Evolutionary conservation across 139 green algal genomes (phyloP).

Genomic region (Chlamydomonas eustigma): DNA sequence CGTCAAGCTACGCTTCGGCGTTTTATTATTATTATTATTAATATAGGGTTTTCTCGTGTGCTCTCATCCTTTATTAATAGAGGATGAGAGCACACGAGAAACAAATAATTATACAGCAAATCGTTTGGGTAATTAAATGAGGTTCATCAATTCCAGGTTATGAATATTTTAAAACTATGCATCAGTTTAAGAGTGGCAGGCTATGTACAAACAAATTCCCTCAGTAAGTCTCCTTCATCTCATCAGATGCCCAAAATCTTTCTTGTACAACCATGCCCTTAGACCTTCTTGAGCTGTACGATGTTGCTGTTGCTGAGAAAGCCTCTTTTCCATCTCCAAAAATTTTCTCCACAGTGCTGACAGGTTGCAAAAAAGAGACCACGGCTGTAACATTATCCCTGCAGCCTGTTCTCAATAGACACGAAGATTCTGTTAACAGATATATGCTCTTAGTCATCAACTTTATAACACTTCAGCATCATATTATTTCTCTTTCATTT

Average conservation of each 20-base stretch:
- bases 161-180: no score
- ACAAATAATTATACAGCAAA: no score
- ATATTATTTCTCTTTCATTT: neutral
- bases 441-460: neutral
- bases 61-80: no score
- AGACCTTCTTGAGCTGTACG: neutral
- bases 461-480: neutral
- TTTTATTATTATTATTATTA: no score
- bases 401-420: neutral
- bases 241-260: neutral
- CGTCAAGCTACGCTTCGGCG: no score
- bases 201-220: no score
- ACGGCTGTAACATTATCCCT: slow-evolving; percentile 1
- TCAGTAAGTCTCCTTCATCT: slow-evolving; percentile 19
- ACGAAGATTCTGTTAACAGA: neutral
- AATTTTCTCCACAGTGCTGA: slow-evolving; percentile 1
- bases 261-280: neutral
- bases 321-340: neutral
- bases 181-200: no score
- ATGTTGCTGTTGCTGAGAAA: neutral
- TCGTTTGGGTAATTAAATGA: no score
- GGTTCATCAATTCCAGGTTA: no score
- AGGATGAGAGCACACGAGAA: no score
- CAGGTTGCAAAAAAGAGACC: slow-evolving; percentile 1
- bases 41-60: no score